These are phyloP conservation scores for Plasmodium coatneyi DNA, from an alignment of 169 alveolate species.

Conservation along the genomic window DNA sequence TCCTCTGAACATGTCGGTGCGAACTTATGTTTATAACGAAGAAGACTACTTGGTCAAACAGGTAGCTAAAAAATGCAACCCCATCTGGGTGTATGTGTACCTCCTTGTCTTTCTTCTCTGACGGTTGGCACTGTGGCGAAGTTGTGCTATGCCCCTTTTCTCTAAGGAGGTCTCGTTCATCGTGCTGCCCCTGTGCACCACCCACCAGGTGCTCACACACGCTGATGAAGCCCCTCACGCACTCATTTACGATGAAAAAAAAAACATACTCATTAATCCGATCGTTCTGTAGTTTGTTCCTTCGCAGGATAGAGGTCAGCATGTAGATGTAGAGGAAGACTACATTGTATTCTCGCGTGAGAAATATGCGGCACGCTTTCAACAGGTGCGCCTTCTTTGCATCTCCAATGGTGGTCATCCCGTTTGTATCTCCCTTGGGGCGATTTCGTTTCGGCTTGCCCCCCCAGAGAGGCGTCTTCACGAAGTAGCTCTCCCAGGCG, in stretches of 20 bases:
- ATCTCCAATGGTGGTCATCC: neutral
- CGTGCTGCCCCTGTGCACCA: neutral
- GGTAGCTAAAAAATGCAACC: constrained; percentile 17
- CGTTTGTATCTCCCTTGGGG: neutral
- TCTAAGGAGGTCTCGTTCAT: neutral
- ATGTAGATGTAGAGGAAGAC: constrained; percentile 34
- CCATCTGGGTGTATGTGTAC: neutral
- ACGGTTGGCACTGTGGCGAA: no score
- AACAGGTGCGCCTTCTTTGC: neutral
- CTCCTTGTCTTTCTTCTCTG: neutral
- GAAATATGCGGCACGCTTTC: constrained; percentile 8
- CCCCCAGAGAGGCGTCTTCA: neutral
- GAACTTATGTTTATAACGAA: constrained; percentile 42
- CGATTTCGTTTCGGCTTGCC: neutral
- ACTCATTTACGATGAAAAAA: constrained; percentile 23
- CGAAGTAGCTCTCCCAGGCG: constrained; percentile 11
- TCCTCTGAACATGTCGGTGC: constrained; percentile 5
- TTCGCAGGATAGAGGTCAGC: constrained; percentile 12
- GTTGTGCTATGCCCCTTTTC: neutral
- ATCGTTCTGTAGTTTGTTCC: constrained; percentile 1
- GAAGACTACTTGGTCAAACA: constrained; percentile 29
- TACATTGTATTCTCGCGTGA: constrained; percentile 22
- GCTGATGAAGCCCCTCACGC: constrained; percentile 10
- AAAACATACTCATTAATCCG: constrained; percentile 25
- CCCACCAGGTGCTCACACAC: neutral